These are phyloP conservation scores for Groenewaldozyma salmanticensis DNA, from an alignment of 805 yeast species.

Conservation along the genomic window DNA sequence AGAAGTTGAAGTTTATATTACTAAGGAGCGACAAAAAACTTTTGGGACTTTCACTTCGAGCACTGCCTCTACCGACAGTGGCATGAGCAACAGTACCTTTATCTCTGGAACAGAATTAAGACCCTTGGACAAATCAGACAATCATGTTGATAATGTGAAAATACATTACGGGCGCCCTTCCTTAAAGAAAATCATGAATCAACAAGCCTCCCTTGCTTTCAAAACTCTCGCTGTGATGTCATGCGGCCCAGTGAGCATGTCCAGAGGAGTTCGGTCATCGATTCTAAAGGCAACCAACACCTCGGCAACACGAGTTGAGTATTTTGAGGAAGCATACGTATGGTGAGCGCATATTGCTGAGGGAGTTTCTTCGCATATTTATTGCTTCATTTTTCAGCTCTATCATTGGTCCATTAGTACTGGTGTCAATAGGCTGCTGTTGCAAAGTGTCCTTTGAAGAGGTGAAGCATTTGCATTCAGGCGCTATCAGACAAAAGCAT, in stretches of 20 bases:
- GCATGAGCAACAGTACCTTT: background rate
- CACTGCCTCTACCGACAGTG: background rate
- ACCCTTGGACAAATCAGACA: too few species aligned
- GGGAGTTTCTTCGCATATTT: too few species aligned
- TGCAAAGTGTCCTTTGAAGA: too few species aligned
- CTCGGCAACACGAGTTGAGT: constrained; percentile 44
- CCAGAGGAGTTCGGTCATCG: constrained; percentile 43
- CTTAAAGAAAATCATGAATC: too few species aligned
- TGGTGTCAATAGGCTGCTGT: too few species aligned
- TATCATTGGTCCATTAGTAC: too few species aligned
- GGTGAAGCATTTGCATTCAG: too few species aligned
- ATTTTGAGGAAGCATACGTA: constrained; percentile 51
- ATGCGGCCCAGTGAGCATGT: constrained; percentile 56
- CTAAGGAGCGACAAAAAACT: background rate
- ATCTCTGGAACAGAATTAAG: background rate
- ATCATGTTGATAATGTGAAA: background rate
- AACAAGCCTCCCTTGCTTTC: background rate
- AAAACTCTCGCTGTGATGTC: constrained; percentile 4
- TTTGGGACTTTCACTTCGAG: background rate
- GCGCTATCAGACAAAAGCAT: too few species aligned
- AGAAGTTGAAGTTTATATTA: constrained; percentile 21
- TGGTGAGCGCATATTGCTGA: too few species aligned
- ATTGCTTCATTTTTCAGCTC: too few species aligned
- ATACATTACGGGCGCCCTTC: background rate
- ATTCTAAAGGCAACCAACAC: constrained; percentile 34